Evolutionary conservation across 257 asterid genomes (phyloP), one percentile per base, ranked within the genome.

Genomic region (Nicotiana benthamiana): DNA sequence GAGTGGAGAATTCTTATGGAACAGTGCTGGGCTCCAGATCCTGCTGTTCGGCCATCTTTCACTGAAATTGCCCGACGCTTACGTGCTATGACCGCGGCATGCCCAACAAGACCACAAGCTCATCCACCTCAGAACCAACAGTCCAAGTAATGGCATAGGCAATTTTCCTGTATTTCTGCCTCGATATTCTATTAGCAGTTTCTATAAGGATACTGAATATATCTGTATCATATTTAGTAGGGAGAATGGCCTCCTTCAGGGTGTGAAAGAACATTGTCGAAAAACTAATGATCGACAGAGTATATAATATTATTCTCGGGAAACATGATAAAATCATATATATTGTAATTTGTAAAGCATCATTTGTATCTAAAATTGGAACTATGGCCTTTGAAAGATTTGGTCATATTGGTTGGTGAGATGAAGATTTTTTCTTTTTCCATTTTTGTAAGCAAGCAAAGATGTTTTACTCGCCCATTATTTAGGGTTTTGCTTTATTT

Each of bases 21-120:
- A 86, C 97, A 91, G 75, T 94, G 98, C 30, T 94, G 98, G 98
- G 97, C 98, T 7, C 98, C 98, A 0, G 97, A 94, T 70, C 97
- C 98, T 12, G 65, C 86, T 65, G 88, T 63, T 48, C 91, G 98
- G 16, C 98, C 98, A 3, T 87, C 91, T 12, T 94, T 94, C 89
- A 89, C 98, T 3, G 93, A 94, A 82, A 94, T 94, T 53, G 94
- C 97, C 12, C 65, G 95, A 27, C 95, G 94, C n/a, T 70, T 94
- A 59, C 94, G 97, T 66, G 65, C 83, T 66, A 91, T 94, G 97
- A 81, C 90, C 48, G 83, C 90, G 2, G 90, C 93, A 54, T 79
- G 85, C 85, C 82, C 88, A 17, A 81, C 91, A 11, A 89, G 87
- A 81, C 79, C 87, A 43, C 93, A 87, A 62, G 88, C 78, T 43